Base-by-base conservation (phyloP, 495 filamentous ascomycete genomes). In the Talaromyces borbonicus region DNA sequence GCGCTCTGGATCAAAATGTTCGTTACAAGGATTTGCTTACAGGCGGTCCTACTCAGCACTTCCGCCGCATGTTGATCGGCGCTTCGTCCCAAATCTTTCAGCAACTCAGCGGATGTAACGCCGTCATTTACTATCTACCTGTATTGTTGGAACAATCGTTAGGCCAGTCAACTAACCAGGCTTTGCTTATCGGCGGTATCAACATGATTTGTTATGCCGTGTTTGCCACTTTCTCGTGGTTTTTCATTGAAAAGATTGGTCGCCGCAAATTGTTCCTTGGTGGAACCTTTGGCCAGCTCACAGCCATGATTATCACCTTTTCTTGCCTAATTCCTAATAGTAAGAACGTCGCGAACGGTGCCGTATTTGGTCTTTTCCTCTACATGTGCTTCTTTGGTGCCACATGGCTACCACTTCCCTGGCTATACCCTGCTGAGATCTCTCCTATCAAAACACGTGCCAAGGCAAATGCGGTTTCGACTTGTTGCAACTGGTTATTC, bases 41-140 rank as follows among this genome's bases (percentile, higher is more conserved):
- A 14, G 59, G 62, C 18, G 69, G 69, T 35, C 59, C 58, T 29
- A 60, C 61, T 16, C 69, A 73, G 46, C 67, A 73, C 45, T 55
- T 71, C 46, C 67, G 67, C 29, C 67, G 68, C n/a, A 75, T 73
- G 68, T 38, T 73, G 31, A 60, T 74, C 49, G 71, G 69, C 16
- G 66, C 68, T 12, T 79, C 75, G 15, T 78, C 79, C 2, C 87
- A 92, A 63, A 71, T 92, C 50, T 84, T 90, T 67, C 86, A 92
- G 60, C 87, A 93, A 53, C 66, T 90, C 24, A 76, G 78, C 46
- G 68, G 68, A 16, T 87, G 84, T 68, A 90, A 90, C 47, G 85
- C 84, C 8, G 83, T 90, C 52, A 90, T 89, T 52, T 93, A 93
- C 70, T 90, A 85, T 57, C 81, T 87, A 48, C 84, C 86, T 0